Conservation (phyloP, 192 early-diverging fungal species). For the Podila epicladia region DNA sequence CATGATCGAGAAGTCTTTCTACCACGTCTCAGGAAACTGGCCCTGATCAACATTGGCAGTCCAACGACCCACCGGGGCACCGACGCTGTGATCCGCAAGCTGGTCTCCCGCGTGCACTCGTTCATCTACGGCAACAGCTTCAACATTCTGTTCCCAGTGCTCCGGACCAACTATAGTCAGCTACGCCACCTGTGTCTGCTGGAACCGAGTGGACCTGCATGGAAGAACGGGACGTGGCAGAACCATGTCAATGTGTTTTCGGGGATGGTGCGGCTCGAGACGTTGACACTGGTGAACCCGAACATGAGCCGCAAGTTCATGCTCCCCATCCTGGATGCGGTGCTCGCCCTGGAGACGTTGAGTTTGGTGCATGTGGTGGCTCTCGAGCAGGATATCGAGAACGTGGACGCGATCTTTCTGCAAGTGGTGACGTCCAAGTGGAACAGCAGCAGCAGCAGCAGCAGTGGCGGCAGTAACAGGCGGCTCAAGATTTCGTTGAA, state of each 20-base stretch:
- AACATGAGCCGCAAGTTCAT: constrained; percentile 24
- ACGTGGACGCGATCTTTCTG: constrained; percentile 6
- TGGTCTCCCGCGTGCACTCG: constrained; percentile 14
- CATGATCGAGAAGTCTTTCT: constrained; percentile 1
- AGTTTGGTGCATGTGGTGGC: constrained; percentile 10
- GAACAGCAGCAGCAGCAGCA: neutral
- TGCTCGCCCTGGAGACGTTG: constrained; percentile 8
- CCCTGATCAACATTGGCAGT: constrained; percentile 34
- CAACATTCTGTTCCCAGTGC: constrained; percentile 28
- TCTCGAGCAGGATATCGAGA: constrained; percentile 13
- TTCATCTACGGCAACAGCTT: constrained; percentile 39
- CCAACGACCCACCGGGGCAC: constrained; percentile 24
- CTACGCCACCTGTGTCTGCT: constrained; percentile 16
- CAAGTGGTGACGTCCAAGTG: constrained; percentile 23
- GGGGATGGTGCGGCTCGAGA: constrained; percentile 13
- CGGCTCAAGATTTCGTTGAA: constrained; percentile 13
- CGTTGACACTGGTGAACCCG: constrained; percentile 22
- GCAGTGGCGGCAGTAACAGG: neutral
- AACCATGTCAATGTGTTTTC: constrained; percentile 16
- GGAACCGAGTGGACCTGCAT: constrained; percentile 30
- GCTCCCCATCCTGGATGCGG: constrained; percentile 18
- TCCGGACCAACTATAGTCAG: constrained; percentile 6
- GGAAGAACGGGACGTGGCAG: constrained; percentile 34
- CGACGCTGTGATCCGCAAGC: constrained; percentile 11
- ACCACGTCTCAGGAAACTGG: constrained; percentile 15